Percentiles rank a stretch among this genome's conserved stretches.
Conservation (phyloP, 2,329 filamentous ascomycete species). For the Colletotrichum godetiae region DNA sequence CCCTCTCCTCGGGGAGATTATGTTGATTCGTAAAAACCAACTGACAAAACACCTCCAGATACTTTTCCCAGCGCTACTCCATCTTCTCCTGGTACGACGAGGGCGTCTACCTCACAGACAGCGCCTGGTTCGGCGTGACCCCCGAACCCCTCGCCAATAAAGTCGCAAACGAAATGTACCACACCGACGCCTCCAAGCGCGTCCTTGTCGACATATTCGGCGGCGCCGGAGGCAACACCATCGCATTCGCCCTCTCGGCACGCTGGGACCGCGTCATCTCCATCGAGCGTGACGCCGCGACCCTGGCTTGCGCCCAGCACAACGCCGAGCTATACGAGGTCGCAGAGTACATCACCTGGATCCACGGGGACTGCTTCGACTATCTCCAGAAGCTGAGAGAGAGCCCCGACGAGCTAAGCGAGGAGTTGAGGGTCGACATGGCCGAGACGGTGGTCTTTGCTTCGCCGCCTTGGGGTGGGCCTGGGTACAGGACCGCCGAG, state of each 20-base stretch:
- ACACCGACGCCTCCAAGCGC: conserved; percentile 64
- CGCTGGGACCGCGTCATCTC: conserved; percentile 88
- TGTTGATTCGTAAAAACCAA: neutral
- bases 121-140: conserved; percentile 97
- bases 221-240: conserved; percentile 92
- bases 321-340: conserved; percentile 91
- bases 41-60: conserved; percentile 62
- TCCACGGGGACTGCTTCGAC: conserved; percentile 88
- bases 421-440: conserved; percentile 54
- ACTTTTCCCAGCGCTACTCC: conserved; percentile 88
- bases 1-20: neutral
- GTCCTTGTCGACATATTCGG: conserved; percentile 90
- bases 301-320: conserved; percentile 89
- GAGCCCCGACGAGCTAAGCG: conserved; percentile 49
- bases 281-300: conserved; percentile 84
- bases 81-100: conserved; percentile 91
- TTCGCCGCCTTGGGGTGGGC: conserved; percentile 71
- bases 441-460: conserved; percentile 62
- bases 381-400: conserved; percentile 64
- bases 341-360: conserved; percentile 79
- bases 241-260: conserved; percentile 87
- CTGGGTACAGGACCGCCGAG: conserved; percentile 66
- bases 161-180: conserved; percentile 79
- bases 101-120: conserved; percentile 89
- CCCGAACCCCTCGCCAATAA: conserved; percentile 90